These are phyloP conservation scores for Candida adriatica DNA, from an alignment of 805 yeast species.

Conservation along the genomic window DNA sequence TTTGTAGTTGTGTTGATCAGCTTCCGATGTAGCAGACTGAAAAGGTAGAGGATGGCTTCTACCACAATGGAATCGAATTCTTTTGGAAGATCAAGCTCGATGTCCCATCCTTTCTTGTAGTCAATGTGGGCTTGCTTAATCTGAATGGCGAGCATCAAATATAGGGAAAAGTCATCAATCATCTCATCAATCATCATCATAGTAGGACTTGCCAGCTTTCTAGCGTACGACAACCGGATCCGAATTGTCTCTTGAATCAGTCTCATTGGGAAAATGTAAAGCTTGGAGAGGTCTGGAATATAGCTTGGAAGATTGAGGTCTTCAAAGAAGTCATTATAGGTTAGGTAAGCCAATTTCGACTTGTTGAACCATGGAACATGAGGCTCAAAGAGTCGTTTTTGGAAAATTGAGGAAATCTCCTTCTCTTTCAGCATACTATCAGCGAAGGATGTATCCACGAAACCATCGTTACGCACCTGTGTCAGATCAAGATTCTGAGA, in stretches of 20 bases:
- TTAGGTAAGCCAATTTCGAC: constrained; percentile 64
- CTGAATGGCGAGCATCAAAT: constrained; percentile 67
- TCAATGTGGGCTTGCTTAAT: constrained; percentile 61
- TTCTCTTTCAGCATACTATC: constrained; percentile 79
- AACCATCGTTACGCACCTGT: constrained; percentile 28
- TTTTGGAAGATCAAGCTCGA: constrained; percentile 56
- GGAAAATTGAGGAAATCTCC: constrained; percentile 65
- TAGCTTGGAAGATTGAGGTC: constrained; percentile 70
- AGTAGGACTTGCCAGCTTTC: constrained; percentile 75
- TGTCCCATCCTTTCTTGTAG: constrained; percentile 61
- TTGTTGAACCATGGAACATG: constrained; percentile 79
- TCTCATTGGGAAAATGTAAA: constrained; percentile 71
- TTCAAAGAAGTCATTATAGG: constrained; percentile 54
- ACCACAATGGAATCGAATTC: constrained; percentile 61
- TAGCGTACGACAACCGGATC: constrained; percentile 70
- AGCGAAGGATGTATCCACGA: constrained; percentile 67
- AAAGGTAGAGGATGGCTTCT: constrained; percentile 65
- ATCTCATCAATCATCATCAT: constrained; percentile 95
- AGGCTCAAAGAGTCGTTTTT: constrained; percentile 57
- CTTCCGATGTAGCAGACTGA: constrained; percentile 67
- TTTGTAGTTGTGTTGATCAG: constrained; percentile 68
- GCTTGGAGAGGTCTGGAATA: constrained; percentile 52
- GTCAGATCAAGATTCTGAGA: constrained; percentile 69
- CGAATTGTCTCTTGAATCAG: constrained; percentile 73
- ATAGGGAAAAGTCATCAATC: constrained; percentile 75